Conservation (phyloP, 2,329 filamentous ascomycete genomes). For the Scedosporium apiospermum region DNA sequence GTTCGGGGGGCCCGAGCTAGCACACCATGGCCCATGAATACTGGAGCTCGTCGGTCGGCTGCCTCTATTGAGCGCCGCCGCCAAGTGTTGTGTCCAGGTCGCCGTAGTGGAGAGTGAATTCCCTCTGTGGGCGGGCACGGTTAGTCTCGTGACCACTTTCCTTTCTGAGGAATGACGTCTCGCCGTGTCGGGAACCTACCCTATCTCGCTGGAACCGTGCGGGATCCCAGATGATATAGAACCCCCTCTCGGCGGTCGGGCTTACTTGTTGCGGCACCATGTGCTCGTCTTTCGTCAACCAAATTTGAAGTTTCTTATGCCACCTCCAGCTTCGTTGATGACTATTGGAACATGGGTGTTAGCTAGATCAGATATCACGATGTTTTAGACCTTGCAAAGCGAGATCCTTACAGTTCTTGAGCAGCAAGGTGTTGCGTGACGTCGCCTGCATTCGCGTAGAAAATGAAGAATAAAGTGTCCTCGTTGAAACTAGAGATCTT, state of each 20-base stretch:
- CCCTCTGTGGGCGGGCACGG: slow-evolving; percentile 33
- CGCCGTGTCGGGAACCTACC: slow-evolving; percentile 30
- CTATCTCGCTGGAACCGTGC: slow-evolving; percentile 53
- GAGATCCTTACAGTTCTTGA: slow-evolving; percentile 44
- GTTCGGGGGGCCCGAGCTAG: not conserved
- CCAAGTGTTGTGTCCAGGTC: slow-evolving; percentile 43
- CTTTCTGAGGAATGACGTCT: not conserved
- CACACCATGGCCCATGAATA: not conserved
- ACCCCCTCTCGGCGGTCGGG: slow-evolving; percentile 51
- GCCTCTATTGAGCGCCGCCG: not conserved
- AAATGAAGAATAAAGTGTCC: slow-evolving; percentile 61
- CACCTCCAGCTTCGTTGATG: slow-evolving; percentile 58
- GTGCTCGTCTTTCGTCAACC: slow-evolving; percentile 59
- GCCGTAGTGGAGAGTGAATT: slow-evolving; percentile 51
- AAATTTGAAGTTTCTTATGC: slow-evolving; percentile 57
- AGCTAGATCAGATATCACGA: not conserved
- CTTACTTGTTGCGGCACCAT: slow-evolving; percentile 53
- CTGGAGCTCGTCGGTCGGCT: not conserved
- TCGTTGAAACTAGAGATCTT: slow-evolving; percentile 60
- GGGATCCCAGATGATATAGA: slow-evolving; percentile 58
- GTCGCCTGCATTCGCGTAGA: slow-evolving; percentile 56
- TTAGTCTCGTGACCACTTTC: slow-evolving; percentile 3
- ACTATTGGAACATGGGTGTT: slow-evolving; percentile 23
- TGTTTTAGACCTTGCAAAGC: not conserved
- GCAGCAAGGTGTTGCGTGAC: slow-evolving; percentile 55